Percentiles rank a stretch among this genome's conserved stretches.
Conservation (phyloP, 805 yeast genomes). For the Candida succiphila region DNA sequence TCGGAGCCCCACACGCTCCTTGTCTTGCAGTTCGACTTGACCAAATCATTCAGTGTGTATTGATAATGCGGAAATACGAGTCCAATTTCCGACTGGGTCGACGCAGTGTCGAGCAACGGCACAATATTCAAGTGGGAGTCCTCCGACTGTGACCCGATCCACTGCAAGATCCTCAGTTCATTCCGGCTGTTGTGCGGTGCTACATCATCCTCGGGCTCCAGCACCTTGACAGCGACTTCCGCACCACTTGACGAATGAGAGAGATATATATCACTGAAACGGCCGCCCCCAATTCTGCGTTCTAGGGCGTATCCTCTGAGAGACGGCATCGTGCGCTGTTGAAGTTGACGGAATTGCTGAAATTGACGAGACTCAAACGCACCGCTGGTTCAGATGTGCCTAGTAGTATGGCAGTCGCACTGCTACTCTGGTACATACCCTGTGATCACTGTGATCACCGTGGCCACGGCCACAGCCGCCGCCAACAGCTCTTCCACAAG, state of each 20-base stretch:
- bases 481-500: too few relatives aligned
- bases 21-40: conserved; percentile 23
- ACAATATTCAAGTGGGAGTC: conserved; percentile 7
- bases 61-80: conserved; percentile 32
- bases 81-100: conserved; percentile 23
- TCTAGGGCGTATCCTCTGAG: conserved; percentile 4
- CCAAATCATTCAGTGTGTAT: conserved; percentile 23
- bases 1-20: conserved; percentile 8
- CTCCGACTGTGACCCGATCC: conserved; percentile 4
- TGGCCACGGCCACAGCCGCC: too few relatives aligned
- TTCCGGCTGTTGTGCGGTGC: conserved; percentile 44
- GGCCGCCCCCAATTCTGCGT: conserved; percentile 28
- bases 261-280: conserved; percentile 30
- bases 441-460: too few relatives aligned
- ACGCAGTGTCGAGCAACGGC: conserved; percentile 6
- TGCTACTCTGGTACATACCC: too few relatives aligned
- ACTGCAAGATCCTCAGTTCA: conserved; percentile 31
- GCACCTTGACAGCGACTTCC: conserved; percentile 32
- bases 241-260: conserved; percentile 8
- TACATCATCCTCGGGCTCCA: conserved; percentile 37
- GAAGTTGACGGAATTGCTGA: too few relatives aligned
- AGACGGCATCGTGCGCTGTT: too few relatives aligned
- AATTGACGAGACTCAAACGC: too few relatives aligned
- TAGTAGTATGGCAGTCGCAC: too few relatives aligned
- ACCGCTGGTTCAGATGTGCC: too few relatives aligned